A percentile compares a stretch with the other conserved stretches of the same genome.
phyloP scores from a whole-genome alignment of 345 rosid genomes.

The Salix exigua region DNA sequence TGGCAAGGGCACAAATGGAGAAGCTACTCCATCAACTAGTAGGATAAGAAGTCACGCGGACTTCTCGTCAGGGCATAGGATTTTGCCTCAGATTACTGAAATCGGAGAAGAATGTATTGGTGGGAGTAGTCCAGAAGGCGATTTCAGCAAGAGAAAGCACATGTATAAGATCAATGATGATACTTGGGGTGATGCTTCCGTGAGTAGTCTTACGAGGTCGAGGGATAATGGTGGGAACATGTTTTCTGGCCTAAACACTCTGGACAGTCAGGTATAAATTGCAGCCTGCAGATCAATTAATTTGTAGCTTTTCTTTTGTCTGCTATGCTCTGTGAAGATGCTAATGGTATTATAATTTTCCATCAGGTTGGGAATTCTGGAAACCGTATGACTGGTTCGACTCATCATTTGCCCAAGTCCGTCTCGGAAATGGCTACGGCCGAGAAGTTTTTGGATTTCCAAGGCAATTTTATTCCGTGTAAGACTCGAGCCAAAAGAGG shows the following conservation, averaged over 20 bases:
- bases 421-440: conserved; percentile 36
- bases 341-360: conserved; percentile 9
- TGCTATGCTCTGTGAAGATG: not conserved
- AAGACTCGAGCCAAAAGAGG: conserved; percentile 87
- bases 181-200: conserved; percentile 35
- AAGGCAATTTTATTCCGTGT: conserved; percentile 63
- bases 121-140: conserved; percentile 11
- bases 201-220: conserved; percentile 27
- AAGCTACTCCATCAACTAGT: conserved; percentile 23
- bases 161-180: conserved; percentile 26
- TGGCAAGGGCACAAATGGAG: conserved; percentile 23
- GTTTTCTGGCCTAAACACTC: conserved; percentile 22
- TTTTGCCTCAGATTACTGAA: conserved; percentile 42
- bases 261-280: conserved; percentile 36
- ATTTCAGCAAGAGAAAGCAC: conserved; percentile 26
- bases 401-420: conserved; percentile 66
- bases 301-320: not conserved
- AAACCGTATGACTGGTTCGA: conserved; percentile 39
- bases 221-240: conserved; percentile 24
- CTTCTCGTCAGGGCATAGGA: conserved; percentile 33
- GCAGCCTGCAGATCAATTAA: not conserved
- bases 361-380: conserved; percentile 41
- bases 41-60: conserved; percentile 27
- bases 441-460: conserved; percentile 51
- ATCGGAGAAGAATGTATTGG: conserved; percentile 29